phyloP scores from a whole-genome alignment of 169 alveolate genomes.

The Cryptosporidium canis region DNA sequence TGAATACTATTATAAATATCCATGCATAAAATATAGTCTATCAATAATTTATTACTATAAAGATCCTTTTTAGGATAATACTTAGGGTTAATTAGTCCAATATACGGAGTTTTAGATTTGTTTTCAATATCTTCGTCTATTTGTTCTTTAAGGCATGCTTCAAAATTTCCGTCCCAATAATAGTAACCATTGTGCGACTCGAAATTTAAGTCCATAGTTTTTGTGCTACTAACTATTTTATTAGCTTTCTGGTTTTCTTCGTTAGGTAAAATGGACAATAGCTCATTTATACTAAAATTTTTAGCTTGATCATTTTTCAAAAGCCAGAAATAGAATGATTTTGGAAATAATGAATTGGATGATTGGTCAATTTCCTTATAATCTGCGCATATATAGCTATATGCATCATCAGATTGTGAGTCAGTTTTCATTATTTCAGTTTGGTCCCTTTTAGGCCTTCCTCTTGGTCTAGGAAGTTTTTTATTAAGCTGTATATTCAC shows the following conservation, averaged over 20 bases:
- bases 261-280: not conserved
- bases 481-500: not conserved
- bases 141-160: not conserved
- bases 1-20: constrained; percentile 13
- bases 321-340: constrained; percentile 50
- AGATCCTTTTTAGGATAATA: constrained; percentile 37
- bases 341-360: constrained; percentile 2
- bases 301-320: not conserved
- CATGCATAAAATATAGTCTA: constrained; percentile 37
- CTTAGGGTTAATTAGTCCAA: constrained; percentile 54
- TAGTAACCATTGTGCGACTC: constrained; percentile 30
- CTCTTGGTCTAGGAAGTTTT: constrained; percentile 66
- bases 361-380: constrained; percentile 21
- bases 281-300: not conserved
- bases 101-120: not conserved
- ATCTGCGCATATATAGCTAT: constrained; percentile 9
- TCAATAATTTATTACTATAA: constrained; percentile 2
- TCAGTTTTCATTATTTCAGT: not conserved
- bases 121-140: not conserved
- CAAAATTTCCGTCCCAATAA: constrained; percentile 7
- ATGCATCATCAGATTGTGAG: constrained; percentile 9
- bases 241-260: not conserved
- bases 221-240: not conserved
- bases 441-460: constrained; percentile 63
- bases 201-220: too few species aligned